Evolutionary conservation across 139 green algal species (phyloP), one percentile per base, ranked within the genome.

Genomic region (Tetradesmus obliquus): DNA sequence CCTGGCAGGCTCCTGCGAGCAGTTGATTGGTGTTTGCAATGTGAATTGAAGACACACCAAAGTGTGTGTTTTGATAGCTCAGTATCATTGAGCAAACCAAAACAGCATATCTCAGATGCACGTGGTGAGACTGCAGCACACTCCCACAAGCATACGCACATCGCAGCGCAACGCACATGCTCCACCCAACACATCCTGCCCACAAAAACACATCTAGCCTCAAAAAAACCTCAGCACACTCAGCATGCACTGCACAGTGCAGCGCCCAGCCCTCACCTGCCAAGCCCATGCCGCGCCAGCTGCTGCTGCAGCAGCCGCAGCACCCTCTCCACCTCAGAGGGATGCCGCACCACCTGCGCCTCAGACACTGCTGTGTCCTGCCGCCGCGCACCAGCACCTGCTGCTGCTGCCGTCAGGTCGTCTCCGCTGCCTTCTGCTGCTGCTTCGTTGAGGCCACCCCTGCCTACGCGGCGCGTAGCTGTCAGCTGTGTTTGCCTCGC

Each of bases 291-390:
- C 58, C 58, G 76, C 32, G 12, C 60, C 22, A 91, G 19, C 88
- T 91, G 88, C 88, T 87, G 88, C 79, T 87, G 76, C 90, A 97
- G 55, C 82, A 95, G 66, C 45, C 94, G 88, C 91, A 97, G 88
- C 81, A 94, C 94, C 84, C 93, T 91, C 93, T 98, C 96, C 2
- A 94, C 93, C 81, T 98, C 96, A 12, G 91, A 95, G 60, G 96
- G 95, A 3, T 94, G 83, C 58, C 93, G 95, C 24, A 97, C 88
- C 55, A 97, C 94, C 55, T 95, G 91, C 22, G 93, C 86, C 60
- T 91, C 86, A 4, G 92, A 89, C 8, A 96, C 96, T n/a, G 81
- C 62, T 45, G 76, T 66, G 54, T 79, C 89, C 53, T 82, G 22
- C 13, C 80, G 60, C 8, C 88, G 17, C 1, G n/a, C 84, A 51